Evolutionary conservation across 140 eudicot species (phyloP), one percentile per base, ranked within the genome.

Genomic region (Oenanthe javanica): DNA sequence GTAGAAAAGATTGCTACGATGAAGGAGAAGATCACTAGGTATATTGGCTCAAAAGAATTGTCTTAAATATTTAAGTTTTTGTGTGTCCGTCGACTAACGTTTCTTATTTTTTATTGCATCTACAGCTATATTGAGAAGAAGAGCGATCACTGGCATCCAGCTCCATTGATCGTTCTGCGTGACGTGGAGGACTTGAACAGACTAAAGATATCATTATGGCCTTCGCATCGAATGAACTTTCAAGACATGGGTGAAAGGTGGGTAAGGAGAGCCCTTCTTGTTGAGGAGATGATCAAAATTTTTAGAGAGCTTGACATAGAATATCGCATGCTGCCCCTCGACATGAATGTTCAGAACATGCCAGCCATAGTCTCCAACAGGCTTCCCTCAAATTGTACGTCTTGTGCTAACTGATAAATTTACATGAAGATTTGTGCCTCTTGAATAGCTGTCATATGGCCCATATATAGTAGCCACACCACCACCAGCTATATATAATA

Each of bases 201-300:
- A 81, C 49, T 93, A 76, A 91, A 91, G 77, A 88, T 89, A 76
- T 91, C 98, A 4, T 54, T 93, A 40, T 93, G 98, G 98, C 86
- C 79, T 5, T 88, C 93, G 9, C 97, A 93, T 75, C 85, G 85
- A 50, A 93, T 93, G 91, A 93, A 93, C 50, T 86, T 84, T 63
- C 98, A 93, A 83, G 96, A 93, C 79, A 91, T 91, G 98, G 92
- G 96, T 11, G 97, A 91, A 87, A 84, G 96, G 80, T 93, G 92
- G 92, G 77, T 59, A 45, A 81, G 98, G 80, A 87, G 97, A 82
- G 90, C 93, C 19, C 88, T 91, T 69, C 75, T 93, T 42, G 92
- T 93, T 0, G 97, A 93, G 80, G 98, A 91, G 73, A 91, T 93
- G 98, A 85, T 93, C 43, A 93, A 86, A 77, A 81, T 84, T 46